Evolutionary conservation across 768 basidiomycete genomes (phyloP).

Genomic region (Pholiota microspora): DNA sequence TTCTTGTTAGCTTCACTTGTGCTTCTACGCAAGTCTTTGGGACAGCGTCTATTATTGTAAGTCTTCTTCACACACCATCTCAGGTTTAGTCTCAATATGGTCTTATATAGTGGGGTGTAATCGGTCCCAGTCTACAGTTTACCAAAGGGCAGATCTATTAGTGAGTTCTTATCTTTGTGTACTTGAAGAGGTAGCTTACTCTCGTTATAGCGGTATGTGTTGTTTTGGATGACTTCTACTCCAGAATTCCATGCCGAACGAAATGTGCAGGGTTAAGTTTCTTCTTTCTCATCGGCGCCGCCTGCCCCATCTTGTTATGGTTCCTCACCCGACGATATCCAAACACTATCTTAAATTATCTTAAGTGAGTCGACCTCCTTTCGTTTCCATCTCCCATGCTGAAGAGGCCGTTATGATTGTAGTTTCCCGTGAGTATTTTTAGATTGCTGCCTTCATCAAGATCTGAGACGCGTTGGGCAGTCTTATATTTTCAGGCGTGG

Average conservation of each 20-base stretch:
- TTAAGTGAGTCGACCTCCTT: constrained; percentile 49
- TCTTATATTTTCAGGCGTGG: constrained; percentile 69
- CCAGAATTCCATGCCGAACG: not conserved
- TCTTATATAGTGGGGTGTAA: constrained; percentile 53
- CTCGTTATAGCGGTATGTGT: constrained; percentile 20
- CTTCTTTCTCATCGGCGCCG: constrained; percentile 74
- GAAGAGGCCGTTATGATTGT: constrained; percentile 1
- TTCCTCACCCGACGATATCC: constrained; percentile 62
- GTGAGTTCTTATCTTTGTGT: constrained; percentile 32
- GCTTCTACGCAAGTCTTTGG: constrained; percentile 50
- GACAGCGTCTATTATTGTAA: constrained; percentile 57
- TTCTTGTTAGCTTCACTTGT: constrained; percentile 45
- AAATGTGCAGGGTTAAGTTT: constrained; percentile 46
- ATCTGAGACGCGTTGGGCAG: constrained; percentile 22
- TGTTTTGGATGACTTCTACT: not conserved
- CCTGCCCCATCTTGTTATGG: constrained; percentile 64
- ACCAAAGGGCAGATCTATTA: constrained; percentile 56
- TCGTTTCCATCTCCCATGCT: constrained; percentile 6
- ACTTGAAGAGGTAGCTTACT: not conserved
- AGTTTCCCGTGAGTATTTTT: constrained; percentile 45
- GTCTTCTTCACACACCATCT: constrained; percentile 17
- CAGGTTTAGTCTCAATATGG: constrained; percentile 2
- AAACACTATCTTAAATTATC: constrained; percentile 58
- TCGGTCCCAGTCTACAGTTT: constrained; percentile 63
- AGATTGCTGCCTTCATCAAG: not conserved